Evolutionary conservation across 1,139 yeast genomes (phyloP).

Genomic region (Pichia sp.): DNA sequence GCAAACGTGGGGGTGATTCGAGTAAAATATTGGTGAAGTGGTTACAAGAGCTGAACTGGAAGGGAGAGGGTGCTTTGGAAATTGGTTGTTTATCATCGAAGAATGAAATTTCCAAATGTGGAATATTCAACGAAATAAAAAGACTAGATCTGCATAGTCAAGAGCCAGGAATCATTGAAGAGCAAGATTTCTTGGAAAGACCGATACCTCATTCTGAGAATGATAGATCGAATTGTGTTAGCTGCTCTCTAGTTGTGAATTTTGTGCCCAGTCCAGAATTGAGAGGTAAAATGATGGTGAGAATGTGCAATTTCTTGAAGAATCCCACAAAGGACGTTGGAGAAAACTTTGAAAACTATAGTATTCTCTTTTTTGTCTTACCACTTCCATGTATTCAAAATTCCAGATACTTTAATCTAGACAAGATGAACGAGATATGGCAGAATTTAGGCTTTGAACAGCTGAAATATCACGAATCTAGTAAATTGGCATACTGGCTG

Average conservation of each 20-base stretch:
- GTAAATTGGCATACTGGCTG: constrained; percentile 74
- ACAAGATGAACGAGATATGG: constrained; percentile 36
- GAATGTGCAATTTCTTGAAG: constrained; percentile 51
- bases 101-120: constrained; percentile 58
- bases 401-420: constrained; percentile 65
- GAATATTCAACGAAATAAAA: constrained; percentile 38
- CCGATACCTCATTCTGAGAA: constrained; percentile 42
- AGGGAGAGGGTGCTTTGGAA: constrained; percentile 45
- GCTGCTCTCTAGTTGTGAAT: constrained; percentile 81
- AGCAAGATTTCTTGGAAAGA: constrained; percentile 81
- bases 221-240: constrained; percentile 55
- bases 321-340: constrained; percentile 22
- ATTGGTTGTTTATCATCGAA: constrained; percentile 70
- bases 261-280: constrained; percentile 68
- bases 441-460: constrained; percentile 48
- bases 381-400: constrained; percentile 83
- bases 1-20: constrained; percentile 82
- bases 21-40: constrained; percentile 67
- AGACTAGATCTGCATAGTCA: constrained; percentile 81
- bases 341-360: constrained; percentile 18
- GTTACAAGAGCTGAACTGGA: constrained; percentile 36
- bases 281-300: constrained; percentile 69
- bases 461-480: constrained; percentile 46
- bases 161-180: constrained; percentile 50
- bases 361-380: constrained; percentile 56